Conservation (phyloP, 2,329 filamentous ascomycete genomes). For the Fusarium fracticaudum region DNA sequence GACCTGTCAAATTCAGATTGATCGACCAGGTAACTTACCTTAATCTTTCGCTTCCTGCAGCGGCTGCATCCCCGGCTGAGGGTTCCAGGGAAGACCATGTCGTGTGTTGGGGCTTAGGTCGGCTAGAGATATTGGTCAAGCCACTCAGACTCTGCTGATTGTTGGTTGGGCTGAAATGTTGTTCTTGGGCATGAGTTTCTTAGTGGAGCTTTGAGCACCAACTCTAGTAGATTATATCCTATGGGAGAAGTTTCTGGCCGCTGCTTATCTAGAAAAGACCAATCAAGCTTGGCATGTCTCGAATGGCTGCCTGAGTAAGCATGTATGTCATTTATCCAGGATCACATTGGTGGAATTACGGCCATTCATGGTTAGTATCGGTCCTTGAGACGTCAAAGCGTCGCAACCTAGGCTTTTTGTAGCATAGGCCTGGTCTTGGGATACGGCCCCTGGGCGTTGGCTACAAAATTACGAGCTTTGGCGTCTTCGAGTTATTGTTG, state of each 20-base stretch:
- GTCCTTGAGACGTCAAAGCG: neutral
- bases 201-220: conserved; percentile 1
- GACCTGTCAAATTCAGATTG: neutral
- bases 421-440: neutral
- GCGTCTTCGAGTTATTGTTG: neutral
- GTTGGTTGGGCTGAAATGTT: neutral
- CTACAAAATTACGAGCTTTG: neutral
- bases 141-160: neutral
- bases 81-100: conserved; percentile 27
- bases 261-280: neutral
- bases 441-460: neutral
- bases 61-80: conserved; percentile 26
- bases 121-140: neutral
- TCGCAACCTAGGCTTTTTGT: conserved; percentile 14
- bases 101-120: neutral
- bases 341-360: conserved; percentile 12
- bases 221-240: neutral
- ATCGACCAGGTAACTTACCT: conserved; percentile 6
- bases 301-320: conserved; percentile 5
- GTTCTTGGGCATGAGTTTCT: neutral
- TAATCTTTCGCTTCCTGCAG: conserved; percentile 29
- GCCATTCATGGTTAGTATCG: neutral
- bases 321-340: neutral
- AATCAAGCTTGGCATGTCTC: neutral
- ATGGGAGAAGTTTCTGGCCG: conserved; percentile 9